These are phyloP conservation scores for Ustilago lituana DNA, from an alignment of 1,284 basidiomycete genomes.

Conservation along the genomic window DNA sequence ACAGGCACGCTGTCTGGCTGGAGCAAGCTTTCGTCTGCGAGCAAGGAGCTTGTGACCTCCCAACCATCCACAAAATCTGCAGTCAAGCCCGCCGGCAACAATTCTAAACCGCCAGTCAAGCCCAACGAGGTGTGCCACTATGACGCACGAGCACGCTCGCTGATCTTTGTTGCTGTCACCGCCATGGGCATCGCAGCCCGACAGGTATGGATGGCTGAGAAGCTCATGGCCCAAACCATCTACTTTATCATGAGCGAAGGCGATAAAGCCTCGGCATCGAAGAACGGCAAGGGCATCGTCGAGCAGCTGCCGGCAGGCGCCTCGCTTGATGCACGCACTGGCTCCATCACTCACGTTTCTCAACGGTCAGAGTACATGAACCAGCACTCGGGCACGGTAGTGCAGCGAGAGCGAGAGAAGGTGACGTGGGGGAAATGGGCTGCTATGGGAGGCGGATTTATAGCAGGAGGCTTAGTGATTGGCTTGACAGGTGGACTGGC, in stretches of 20 bases:
- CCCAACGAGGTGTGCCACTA: slow-evolving; percentile 63
- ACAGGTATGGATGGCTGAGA: slow-evolving; percentile 57
- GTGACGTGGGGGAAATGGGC: slow-evolving; percentile 58
- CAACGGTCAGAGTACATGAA: slow-evolving; percentile 60
- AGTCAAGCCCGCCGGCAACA: neutral
- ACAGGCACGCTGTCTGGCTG: slow-evolving; percentile 35
- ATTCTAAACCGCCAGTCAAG: slow-evolving; percentile 43
- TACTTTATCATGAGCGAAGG: slow-evolving; percentile 60
- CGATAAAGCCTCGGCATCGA: slow-evolving; percentile 35
- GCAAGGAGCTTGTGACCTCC: slow-evolving; percentile 33
- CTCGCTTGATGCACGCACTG: slow-evolving; percentile 38
- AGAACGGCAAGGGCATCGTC: slow-evolving; percentile 52
- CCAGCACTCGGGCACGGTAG: slow-evolving; percentile 41
- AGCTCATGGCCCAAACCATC: slow-evolving; percentile 59
- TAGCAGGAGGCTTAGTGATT: slow-evolving; percentile 55
- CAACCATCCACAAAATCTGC: neutral
- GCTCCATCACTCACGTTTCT: slow-evolving; percentile 30
- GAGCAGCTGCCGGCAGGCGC: slow-evolving; percentile 41
- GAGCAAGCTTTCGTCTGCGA: slow-evolving; percentile 39
- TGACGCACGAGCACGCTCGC: slow-evolving; percentile 55
- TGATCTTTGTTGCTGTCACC: slow-evolving; percentile 55
- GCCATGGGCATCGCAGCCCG: slow-evolving; percentile 50
- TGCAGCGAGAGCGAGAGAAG: slow-evolving; percentile 52
- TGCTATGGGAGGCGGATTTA: slow-evolving; percentile 55
- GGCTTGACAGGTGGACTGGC: slow-evolving; percentile 60